phyloP scores from a whole-genome alignment of 1,139 yeast species.

The Zygosaccharomyces pseudobailii region DNA sequence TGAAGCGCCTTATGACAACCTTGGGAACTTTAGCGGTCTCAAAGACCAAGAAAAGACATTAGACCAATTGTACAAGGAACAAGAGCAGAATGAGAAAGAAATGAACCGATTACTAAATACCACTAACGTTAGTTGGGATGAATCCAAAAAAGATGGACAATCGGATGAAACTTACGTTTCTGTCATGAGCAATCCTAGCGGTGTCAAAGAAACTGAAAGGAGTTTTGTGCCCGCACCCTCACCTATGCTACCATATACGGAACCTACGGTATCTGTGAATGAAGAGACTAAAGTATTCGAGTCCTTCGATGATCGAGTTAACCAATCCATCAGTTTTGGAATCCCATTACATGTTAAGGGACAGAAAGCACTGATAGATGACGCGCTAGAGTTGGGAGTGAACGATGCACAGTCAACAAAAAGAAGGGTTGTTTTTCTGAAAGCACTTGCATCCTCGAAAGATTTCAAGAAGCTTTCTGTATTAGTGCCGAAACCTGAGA shows the following conservation, averaged over 20 bases:
- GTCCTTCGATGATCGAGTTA: neutral
- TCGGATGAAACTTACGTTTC: constrained; percentile 2
- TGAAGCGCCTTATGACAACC: neutral
- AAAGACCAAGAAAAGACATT: neutral
- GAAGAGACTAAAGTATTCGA: neutral
- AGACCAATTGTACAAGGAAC: neutral
- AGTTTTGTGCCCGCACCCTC: neutral
- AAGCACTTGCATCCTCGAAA: constrained; percentile 40
- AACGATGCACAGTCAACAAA: constrained; percentile 27
- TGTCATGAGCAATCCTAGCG: neutral
- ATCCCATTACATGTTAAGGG: neutral
- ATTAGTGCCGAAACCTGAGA: neutral
- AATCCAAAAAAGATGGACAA: neutral
- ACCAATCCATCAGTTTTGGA: neutral
- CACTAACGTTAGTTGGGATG: neutral
- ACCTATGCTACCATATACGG: neutral
- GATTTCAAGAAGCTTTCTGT: neutral
- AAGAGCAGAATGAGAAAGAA: neutral
- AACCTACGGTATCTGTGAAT: neutral
- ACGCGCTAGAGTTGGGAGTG: constrained; percentile 60
- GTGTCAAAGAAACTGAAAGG: neutral
- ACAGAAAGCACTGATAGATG: constrained; percentile 52
- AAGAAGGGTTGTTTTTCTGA: constrained; percentile 37
- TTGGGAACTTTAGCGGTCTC: neutral
- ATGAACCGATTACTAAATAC: neutral